phyloP scores from a whole-genome alignment of 768 basidiomycete genomes.

The Lentinula aciculospora region DNA sequence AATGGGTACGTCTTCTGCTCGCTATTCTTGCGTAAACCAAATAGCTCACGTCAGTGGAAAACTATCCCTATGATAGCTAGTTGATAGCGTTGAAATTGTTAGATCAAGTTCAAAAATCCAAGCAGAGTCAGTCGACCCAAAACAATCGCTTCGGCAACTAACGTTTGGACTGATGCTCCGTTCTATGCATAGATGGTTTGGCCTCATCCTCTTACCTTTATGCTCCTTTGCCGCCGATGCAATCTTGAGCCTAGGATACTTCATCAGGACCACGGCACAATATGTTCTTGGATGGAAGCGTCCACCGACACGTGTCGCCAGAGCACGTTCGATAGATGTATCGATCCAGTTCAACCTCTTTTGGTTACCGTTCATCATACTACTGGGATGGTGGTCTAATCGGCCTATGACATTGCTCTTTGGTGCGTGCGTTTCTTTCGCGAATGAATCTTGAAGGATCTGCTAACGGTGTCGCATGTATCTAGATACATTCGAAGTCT shows the following conservation, averaged over 20 bases:
- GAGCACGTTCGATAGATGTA: slow-evolving; percentile 67
- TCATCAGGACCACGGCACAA: slow-evolving; percentile 20
- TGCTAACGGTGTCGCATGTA: not conserved
- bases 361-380: slow-evolving; percentile 70
- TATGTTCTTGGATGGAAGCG: slow-evolving; percentile 33
- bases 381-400: slow-evolving; percentile 61
- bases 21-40: not conserved
- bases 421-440: slow-evolving; percentile 30
- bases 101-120: slow-evolving; percentile 34
- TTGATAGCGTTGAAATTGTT: slow-evolving; percentile 57
- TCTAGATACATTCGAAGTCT: slow-evolving; percentile 64
- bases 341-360: slow-evolving; percentile 74
- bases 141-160: too few species aligned
- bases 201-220: slow-evolving; percentile 64
- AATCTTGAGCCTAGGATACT: slow-evolving; percentile 44
- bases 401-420: slow-evolving; percentile 64
- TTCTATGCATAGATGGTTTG: slow-evolving; percentile 66
- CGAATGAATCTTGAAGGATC: not conserved
- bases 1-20: slow-evolving; percentile 58
- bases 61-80: slow-evolving; percentile 34
- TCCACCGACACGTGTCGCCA: slow-evolving; percentile 42
- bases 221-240: slow-evolving; percentile 73
- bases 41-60: not conserved
- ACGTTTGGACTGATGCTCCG: not conserved
- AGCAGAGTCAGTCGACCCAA: slow-evolving; percentile 45